Evolutionary conservation across 2,329 filamentous ascomycete species (phyloP), one percentile per base, ranked within the genome.

Genomic region (Aspergillus quadricinctus): DNA sequence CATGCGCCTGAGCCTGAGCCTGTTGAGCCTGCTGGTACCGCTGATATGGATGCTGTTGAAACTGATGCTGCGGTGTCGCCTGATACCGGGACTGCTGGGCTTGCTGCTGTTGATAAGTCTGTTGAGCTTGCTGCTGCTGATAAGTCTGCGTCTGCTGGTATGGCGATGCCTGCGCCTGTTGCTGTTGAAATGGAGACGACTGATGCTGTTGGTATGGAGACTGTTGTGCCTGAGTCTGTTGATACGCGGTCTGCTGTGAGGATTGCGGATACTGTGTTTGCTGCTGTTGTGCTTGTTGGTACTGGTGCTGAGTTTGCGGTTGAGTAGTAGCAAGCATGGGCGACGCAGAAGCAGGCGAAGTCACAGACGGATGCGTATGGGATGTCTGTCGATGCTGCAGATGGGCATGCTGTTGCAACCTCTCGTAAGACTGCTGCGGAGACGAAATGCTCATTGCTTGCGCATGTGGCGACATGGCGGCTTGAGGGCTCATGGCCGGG

Each of bases 341-440:
- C 29, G 61, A 64, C 3, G 59, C 60, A 23, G 56, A 50, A 1
- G 61, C 54, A 27, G 61, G 55, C 21, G 60, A 55, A 8, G 61
- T 51, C 11, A 55, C 29, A 9, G 57, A 43, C 11, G 58, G 52
- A 49, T 63, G 57, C 7, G 56, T 35, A 52, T 64, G 57, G 1
- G 43, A 46, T 17, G 43, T 46, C 11, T 50, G 53, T 4, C 21
- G 53, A 43, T 50, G 64, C 19, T 64, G 62, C 37, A 61, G 37
- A 17, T 64, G 61, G 31, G 61, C 53, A 21, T 69, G 63, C 7
- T 67, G 69, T 27, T 68, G 67, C 9, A 70, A 54, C 37, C 68
- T 57, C 23, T 72, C 69, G 50, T 70, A 52, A 1, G 64, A 61
- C 50, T 70, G 68, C 58, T 72, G 70, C 5, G 69, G 69, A 6